Base-by-base conservation (phyloP, 2,329 filamentous ascomycete genomes). In the Fusarium phyllophilum region DNA sequence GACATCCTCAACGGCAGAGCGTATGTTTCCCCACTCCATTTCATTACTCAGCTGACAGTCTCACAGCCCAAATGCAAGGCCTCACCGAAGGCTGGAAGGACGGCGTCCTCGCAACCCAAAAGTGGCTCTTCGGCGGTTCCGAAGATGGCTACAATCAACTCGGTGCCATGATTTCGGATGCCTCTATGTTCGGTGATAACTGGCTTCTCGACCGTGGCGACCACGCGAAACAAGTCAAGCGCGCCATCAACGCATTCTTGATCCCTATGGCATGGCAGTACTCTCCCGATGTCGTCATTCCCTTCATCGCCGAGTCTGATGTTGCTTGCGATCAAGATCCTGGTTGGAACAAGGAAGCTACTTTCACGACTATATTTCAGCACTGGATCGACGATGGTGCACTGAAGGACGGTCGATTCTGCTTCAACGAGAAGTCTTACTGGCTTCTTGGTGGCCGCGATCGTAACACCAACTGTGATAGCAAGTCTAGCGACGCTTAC, bases 201-300 rank as follows among this genome's bases (percentile, higher is more conserved):
- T 70, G 68, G 68, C 49, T 71, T 4, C 59, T 71, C 11, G 56
- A 71, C 10, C 66, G 68, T 17, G 56, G 42, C 4, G 61, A 70
- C 1, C 68, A 71, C 15, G 56, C 66, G 17, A 71, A 70, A 24
- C 49, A 70, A 13, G 56, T 70, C 7, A 71, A 70, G 41, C 45
- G 61, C 7, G 45, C 68, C 5, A 58, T 71, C 17, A 71, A 71
- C 38, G 42, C 66, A 5, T 70, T 71, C 8, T n/a, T 70, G 11
- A 70, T 70, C 13, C 68, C 66, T 3, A 49, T 71, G 45, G 68
- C 66, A 14, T 71, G 68, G 68, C 54, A 63, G 15, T 70, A 70
- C n/a, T 70, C 68, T 5, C 68, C 68, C 4, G 68, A 71, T 9
- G 45, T 57, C 11, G 24, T 71, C n/a, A 54, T 49, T 17, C 61